Base-by-base conservation (phyloP, 768 basidiomycete genomes). In the Vishniacozyma victoriae region DNA sequence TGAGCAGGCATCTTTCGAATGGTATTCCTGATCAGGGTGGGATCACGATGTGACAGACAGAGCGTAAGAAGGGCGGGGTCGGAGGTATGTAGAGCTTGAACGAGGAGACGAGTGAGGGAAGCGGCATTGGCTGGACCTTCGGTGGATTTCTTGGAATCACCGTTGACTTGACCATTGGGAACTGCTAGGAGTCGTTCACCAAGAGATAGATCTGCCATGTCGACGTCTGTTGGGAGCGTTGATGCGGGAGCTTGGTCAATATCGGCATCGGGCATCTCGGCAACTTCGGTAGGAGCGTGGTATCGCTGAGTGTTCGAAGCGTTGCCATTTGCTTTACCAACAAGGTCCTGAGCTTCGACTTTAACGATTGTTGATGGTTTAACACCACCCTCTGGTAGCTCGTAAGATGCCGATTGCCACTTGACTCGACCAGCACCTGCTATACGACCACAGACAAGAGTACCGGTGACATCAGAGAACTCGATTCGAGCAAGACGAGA, bases 11-110 rank as follows among this genome's bases (percentile, higher is more conserved):
- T 74, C 44, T 86, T 78, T 46, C 82, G 79, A 35, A 99, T 83
- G 1, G 93, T 95, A 64, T 89, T 87, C 38, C 82, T 79, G 50
- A 99, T 85, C 39, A 99, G 76, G 2, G 75, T 70, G n/a, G 78
- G 75, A 60, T 92, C 84, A 15, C 88, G 85, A 72, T 96, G 87
- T 20, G 84, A 84, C 16, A 72, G 54, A 44, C 67, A 68, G 5
- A 72, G 43, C 66, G 95, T 88, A 51, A 97, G 75, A 29, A 97
- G 75, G 9, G 81, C 80, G 2, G 86, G 80, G 75, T 99, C 95
- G 16, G 86, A 84, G 1, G 95, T 96, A 70, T 99, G 95, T 22
- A 99, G 74, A 0, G 95, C 93, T 74, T 99, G 95, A 49, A 93
- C 87, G 41, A 99, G 78, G 22, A 93, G 92, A 46, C 90, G 84